Conservation (phyloP, 106 monocot species). For the Agapanthus africanus region DNA sequence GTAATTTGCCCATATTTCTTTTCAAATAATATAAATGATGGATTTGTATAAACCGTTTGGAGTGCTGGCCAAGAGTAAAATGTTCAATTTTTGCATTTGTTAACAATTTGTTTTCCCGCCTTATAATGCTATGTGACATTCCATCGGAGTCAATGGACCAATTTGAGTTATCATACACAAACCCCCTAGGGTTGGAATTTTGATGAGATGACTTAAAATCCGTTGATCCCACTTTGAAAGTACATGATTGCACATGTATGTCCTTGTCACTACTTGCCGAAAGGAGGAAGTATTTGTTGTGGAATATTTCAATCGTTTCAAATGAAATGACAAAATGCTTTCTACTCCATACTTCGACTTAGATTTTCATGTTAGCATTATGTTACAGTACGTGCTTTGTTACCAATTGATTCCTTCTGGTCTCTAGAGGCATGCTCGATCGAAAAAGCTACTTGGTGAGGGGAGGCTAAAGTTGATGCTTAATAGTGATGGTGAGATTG, state of each 20-base stretch:
- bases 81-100: too few relatives aligned
- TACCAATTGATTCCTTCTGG: background rate
- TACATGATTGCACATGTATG: background rate
- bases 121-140: too few relatives aligned
- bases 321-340: background rate
- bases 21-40: too few relatives aligned
- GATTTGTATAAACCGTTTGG: too few relatives aligned
- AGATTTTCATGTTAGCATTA: background rate
- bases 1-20: too few relatives aligned
- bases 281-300: background rate
- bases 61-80: too few relatives aligned
- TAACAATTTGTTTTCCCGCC: too few relatives aligned
- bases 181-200: too few relatives aligned
- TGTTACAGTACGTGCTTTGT: background rate
- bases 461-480: constrained; percentile 79
- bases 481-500: constrained; percentile 89
- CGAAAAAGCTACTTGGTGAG: constrained; percentile 64
- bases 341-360: background rate
- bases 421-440: constrained; percentile 88
- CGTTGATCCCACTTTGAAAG: background rate
- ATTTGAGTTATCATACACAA: too few relatives aligned
- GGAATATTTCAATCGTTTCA: background rate
- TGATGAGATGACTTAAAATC: background rate
- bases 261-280: background rate
- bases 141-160: too few relatives aligned